Evolutionary conservation across 768 basidiomycete species (phyloP).

Genomic region (Tulasnella sp.): DNA sequence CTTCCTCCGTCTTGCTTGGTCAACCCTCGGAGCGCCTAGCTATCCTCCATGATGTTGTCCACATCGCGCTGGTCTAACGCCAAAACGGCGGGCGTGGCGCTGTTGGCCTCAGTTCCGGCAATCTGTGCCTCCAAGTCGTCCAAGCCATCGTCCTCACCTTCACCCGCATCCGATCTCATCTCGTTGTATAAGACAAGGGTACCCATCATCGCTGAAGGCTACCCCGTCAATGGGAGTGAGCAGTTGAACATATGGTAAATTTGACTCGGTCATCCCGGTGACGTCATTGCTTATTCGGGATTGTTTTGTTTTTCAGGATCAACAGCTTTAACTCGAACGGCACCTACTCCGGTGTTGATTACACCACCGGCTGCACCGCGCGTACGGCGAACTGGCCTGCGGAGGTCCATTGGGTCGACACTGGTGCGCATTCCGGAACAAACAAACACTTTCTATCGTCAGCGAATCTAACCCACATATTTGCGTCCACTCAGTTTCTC

Average conservation of each 20-base stretch:
- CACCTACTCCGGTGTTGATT: constrained; percentile 38
- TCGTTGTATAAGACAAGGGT: constrained; percentile 3
- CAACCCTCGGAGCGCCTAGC: too few species aligned
- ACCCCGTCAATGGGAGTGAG: not conserved
- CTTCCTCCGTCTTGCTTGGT: too few species aligned
- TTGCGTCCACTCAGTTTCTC: not conserved
- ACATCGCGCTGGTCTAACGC: too few species aligned
- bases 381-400: constrained; percentile 63
- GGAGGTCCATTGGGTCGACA: constrained; percentile 25
- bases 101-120: too few species aligned
- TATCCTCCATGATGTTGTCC: too few species aligned
- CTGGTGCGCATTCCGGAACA: not conserved
- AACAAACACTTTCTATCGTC: not conserved
- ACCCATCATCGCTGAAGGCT: constrained; percentile 10
- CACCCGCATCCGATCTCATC: not conserved
- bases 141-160: too few species aligned
- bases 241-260: constrained; percentile 5
- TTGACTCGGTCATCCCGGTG: too few species aligned
- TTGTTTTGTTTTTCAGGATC: constrained; percentile 12
- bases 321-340: constrained; percentile 17
- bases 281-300: too few species aligned
- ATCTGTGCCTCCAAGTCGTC: too few species aligned
- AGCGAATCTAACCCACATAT: not conserved
- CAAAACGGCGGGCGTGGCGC: too few species aligned
- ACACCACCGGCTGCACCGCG: constrained; percentile 51